Percentiles rank a stretch among this genome's conserved stretches.
These are phyloP conservation scores for Plantago ovata DNA, from an alignment of 257 asterid species.

Conservation along the genomic window DNA sequence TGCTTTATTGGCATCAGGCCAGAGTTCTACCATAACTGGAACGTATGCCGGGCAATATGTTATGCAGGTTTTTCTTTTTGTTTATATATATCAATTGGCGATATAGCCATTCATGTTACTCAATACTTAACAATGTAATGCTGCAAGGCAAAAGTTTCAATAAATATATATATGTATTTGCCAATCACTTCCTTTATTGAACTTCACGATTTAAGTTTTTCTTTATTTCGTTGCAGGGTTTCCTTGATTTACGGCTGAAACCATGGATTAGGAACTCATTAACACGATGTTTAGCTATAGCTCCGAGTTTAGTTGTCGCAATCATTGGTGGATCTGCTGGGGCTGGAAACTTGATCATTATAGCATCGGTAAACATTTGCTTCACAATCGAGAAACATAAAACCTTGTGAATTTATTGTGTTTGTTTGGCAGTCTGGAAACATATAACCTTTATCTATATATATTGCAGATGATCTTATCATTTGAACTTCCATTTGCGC, in stretches of 20 bases:
- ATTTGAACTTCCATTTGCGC: constrained; percentile 93
- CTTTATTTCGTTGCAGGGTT: constrained; percentile 51
- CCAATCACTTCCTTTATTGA: not conserved
- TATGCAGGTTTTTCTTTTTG: constrained; percentile 63
- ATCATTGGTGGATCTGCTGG: constrained; percentile 81
- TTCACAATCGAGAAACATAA: no score
- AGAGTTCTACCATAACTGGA: constrained; percentile 96
- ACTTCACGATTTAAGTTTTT: not conserved
- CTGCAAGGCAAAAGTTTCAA: no score
- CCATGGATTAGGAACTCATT: constrained; percentile 87
- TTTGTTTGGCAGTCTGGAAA: no score
- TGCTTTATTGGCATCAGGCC: constrained; percentile 96
- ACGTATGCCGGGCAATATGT: constrained; percentile 97
- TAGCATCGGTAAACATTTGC: constrained; percentile 68
- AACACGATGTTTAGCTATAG: constrained; percentile 86
- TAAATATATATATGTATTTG: no score
- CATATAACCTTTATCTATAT: constrained; percentile 9
- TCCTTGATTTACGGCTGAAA: constrained; percentile 81
- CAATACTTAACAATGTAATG: no score
- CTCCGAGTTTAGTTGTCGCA: constrained; percentile 85
- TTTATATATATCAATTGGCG: no score
- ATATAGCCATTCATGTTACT: no score
- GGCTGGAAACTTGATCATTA: constrained; percentile 85
- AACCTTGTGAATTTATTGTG: no score
- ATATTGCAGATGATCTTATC: constrained; percentile 82